These are phyloP conservation scores for Dimargaris cristalligena DNA, from an alignment of 192 early-diverging fungal species.

Conservation along the genomic window DNA sequence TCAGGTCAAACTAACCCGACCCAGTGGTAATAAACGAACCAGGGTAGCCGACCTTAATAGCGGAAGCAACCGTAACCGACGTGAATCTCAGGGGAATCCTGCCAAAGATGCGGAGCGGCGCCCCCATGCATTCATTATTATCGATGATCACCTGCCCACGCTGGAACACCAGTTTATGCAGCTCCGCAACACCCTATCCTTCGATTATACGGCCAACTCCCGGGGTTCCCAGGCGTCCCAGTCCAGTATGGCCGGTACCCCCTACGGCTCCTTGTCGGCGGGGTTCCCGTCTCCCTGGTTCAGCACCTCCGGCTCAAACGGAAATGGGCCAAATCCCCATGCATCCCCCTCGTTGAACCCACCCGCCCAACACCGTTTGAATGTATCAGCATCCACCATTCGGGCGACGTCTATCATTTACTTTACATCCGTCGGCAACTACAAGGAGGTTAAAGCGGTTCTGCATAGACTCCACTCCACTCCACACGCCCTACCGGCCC, in stretches of 20 bases:
- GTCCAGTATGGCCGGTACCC: not conserved
- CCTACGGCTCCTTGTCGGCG: not conserved
- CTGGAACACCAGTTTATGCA: not conserved
- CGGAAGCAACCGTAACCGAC: no score
- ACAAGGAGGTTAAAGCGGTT: not conserved
- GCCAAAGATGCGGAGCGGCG: not conserved
- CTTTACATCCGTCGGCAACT: constrained; percentile 2
- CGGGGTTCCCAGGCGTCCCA: not conserved
- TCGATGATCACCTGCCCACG: constrained; percentile 3
- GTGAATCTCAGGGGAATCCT: no score
- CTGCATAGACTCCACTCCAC: not conserved
- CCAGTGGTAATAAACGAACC: not conserved
- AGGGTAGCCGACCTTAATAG: no score
- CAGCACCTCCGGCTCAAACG: not conserved
- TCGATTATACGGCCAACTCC: not conserved
- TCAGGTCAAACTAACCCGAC: not conserved
- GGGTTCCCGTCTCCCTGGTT: not conserved
- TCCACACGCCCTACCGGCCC: not conserved
- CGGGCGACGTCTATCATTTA: constrained; percentile 3
- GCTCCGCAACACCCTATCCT: constrained; percentile 1
- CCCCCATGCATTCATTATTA: constrained; percentile 2
- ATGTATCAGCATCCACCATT: not conserved
- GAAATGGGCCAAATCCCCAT: not conserved
- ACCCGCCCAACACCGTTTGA: not conserved
- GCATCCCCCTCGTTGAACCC: no score